These are phyloP conservation scores for Claviceps sp. DNA, from an alignment of 2,329 filamentous ascomycete genomes.

Conservation along the genomic window DNA sequence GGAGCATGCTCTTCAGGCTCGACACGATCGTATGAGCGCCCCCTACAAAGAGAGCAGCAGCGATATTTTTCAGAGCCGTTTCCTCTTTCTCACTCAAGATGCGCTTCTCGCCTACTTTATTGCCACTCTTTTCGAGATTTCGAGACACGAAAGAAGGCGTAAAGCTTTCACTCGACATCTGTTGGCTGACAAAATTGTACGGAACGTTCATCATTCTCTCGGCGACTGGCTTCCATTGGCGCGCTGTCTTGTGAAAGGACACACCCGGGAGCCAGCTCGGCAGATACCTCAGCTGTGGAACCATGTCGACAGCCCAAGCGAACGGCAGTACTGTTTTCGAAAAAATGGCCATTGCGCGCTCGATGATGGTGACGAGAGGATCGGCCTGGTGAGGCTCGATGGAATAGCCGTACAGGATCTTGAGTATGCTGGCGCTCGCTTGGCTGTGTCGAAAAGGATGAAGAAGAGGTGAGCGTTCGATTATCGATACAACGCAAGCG, in stretches of 20 bases:
- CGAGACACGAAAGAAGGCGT: slow-evolving; percentile 15
- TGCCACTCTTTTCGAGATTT: not conserved
- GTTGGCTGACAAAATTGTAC: slow-evolving; percentile 17
- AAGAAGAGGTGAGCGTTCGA: not conserved
- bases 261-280: slow-evolving; percentile 18
- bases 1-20: slow-evolving; percentile 18
- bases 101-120: not conserved
- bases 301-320: slow-evolving; percentile 20
- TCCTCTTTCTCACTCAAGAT: not conserved
- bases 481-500: not conserved
- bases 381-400: slow-evolving; percentile 10
- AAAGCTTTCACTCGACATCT: slow-evolving; percentile 12
- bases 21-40: slow-evolving; percentile 8
- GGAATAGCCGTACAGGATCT: slow-evolving; percentile 17
- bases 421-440: not conserved
- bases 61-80: slow-evolving; percentile 1
- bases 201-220: slow-evolving; percentile 12
- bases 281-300: slow-evolving; percentile 18
- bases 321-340: slow-evolving; percentile 15
- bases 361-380: slow-evolving; percentile 10
- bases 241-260: slow-evolving; percentile 17
- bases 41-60: slow-evolving; percentile 2
- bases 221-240: slow-evolving; percentile 12
- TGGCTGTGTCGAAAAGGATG: not conserved
- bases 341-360: slow-evolving; percentile 17